A percentile compares a stretch with the other conserved stretches of the same genome.
Conservation (phyloP, 1,139 yeast species). For the Yarrowia galli region DNA sequence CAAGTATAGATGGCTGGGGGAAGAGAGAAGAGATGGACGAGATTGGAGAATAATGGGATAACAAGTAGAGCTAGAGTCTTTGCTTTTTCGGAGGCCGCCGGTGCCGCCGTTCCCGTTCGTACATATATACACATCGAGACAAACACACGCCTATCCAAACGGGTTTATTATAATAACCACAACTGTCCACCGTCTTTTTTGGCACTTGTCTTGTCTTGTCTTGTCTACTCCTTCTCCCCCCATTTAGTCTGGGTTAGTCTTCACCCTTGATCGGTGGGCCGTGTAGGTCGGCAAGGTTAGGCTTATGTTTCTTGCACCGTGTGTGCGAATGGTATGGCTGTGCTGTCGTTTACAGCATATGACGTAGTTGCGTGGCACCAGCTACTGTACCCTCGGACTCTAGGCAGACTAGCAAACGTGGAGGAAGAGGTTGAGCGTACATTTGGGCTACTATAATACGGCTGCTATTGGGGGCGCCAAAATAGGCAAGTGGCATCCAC, state of each 20-base stretch:
- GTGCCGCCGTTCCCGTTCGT: too few relatives aligned
- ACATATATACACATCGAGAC: too few relatives aligned
- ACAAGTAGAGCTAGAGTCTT: background rate
- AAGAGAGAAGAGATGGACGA: too few relatives aligned
- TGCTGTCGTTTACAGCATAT: constrained; percentile 29
- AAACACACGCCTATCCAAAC: background rate
- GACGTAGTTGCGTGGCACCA: constrained; percentile 16
- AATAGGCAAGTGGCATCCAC: constrained; percentile 6
- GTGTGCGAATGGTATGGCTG: constrained; percentile 21
- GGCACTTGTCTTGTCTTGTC: too few relatives aligned
- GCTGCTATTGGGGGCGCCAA: constrained; percentile 6
- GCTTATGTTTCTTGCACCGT: constrained; percentile 10
- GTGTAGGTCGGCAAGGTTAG: background rate
- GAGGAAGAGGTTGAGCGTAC: background rate
- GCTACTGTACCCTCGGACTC: too few relatives aligned
- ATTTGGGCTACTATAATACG: background rate
- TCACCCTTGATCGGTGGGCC: constrained; percentile 34
- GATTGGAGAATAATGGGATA: background rate
- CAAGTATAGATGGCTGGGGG: constrained; percentile 22
- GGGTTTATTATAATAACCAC: background rate
- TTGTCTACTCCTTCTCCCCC: background rate
- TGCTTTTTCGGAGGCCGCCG: background rate
- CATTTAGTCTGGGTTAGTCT: constrained; percentile 6
- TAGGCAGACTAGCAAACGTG: background rate
- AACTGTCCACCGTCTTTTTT: too few relatives aligned